phyloP scores from a whole-genome alignment of 352 stramenopile genomes.

The Phytophthora pluvialis region DNA sequence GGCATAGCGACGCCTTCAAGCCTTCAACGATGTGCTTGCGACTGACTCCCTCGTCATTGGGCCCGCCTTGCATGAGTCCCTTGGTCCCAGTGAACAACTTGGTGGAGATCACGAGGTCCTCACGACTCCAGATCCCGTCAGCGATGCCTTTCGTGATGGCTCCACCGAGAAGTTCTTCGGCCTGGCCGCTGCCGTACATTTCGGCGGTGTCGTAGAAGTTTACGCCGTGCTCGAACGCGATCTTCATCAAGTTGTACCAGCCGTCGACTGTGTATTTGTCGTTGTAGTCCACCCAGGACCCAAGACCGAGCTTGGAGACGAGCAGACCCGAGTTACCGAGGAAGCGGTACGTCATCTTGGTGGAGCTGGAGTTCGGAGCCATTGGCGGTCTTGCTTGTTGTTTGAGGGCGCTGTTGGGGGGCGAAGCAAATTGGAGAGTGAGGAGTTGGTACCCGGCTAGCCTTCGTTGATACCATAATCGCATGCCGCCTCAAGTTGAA shows the following conservation, averaged over 20 bases:
- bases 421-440: background rate
- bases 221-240: constrained; percentile 2
- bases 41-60: background rate
- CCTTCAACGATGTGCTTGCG: constrained; percentile 5
- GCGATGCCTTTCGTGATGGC: background rate
- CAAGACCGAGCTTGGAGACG: background rate
- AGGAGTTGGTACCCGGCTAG: background rate
- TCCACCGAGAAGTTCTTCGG: background rate
- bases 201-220: constrained; percentile 7
- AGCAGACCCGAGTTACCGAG: constrained; percentile 1
- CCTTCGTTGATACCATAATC: background rate
- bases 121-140: constrained; percentile 1
- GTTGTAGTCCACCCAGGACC: constrained; percentile 2
- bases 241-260: constrained; percentile 3
- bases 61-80: background rate
- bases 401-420: background rate
- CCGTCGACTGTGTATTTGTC: background rate
- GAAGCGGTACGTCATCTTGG: constrained; percentile 4
- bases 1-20: background rate
- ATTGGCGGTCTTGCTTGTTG: background rate
- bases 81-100: background rate
- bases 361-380: background rate
- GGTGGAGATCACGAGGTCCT: constrained; percentile 3
- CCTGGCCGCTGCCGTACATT: background rate
- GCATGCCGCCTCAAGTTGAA: background rate